Base-by-base conservation (phyloP, 2,329 filamentous ascomycete genomes). In the Diplocarpon rosae region DNA sequence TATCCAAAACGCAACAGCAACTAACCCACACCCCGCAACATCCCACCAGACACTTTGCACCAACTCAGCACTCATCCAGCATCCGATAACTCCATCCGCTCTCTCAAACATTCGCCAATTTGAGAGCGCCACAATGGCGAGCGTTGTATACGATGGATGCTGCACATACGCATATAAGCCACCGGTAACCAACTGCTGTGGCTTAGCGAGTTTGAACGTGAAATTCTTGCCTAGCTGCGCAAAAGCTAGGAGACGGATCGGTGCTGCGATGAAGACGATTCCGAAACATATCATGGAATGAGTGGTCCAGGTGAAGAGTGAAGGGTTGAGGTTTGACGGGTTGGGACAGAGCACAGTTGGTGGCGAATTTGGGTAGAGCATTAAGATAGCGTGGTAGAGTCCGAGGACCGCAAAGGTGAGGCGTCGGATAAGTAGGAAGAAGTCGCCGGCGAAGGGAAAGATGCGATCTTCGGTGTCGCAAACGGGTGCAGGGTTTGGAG, bases 121-220 rank as follows among this genome's bases (percentile, higher is more conserved):
- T 34, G 48, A 56, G 1, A 61, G 12, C 1, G 64, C 41, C 0
- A 74, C 50, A 2, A 67, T 27, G 0, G 63, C 9, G 2, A 68
- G 36, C 0, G 68, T 72, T 0, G 66, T 69, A 66, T 96, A 96
- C 48, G 83, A 83, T 10, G 90, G 90, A 64, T 96, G 90, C 17
- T 92, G 71, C 39, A 90, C 67, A 39, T 74, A 65, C 4, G 69
- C 68, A 63, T 95, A 96, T 20, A 95, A 67, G 0, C 90, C 90
- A 24, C 69, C 69, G 0, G 83, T 93, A 1, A 95, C 83, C 15
- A 96, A 72, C 37, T 71, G 71, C 63, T 95, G 63, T 1, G 74
- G 74, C 41, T 62, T 54, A 0, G 66, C 59, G 1, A 78, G 65
- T 1, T 64, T 62, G 51, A 75, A 78, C 0, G 73, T 77, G 52